phyloP scores from a whole-genome alignment of 192 early-diverging fungal species.

The Backusella australiensis region DNA sequence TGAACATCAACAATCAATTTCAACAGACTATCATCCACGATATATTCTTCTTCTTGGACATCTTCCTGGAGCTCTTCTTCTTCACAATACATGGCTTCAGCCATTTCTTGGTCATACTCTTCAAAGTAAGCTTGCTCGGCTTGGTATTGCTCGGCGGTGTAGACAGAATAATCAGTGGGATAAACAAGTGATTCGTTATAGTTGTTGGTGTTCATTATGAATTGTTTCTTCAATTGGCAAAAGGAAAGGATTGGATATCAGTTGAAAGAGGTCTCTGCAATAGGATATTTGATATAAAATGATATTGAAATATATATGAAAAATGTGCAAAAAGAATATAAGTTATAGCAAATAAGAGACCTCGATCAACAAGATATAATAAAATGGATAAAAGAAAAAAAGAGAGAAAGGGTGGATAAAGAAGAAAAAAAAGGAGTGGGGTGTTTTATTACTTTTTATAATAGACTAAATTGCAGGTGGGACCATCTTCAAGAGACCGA shows the following conservation, averaged over 20 bases:
- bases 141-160: neutral
- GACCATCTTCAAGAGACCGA: neutral
- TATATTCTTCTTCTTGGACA: neutral
- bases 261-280: neutral
- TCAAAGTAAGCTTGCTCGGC: slow-evolving; percentile 15
- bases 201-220: neutral
- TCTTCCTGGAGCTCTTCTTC: neutral
- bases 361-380: neutral
- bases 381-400: neutral
- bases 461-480: neutral
- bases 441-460: neutral
- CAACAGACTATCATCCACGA: slow-evolving; percentile 21
- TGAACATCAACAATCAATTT: slow-evolving; percentile 36
- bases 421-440: neutral
- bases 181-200: neutral
- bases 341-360: slow-evolving; percentile 12
- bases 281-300: neutral
- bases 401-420: neutral
- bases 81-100: neutral
- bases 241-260: slow-evolving; percentile 5
- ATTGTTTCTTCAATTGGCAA: neutral
- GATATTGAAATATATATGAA: slow-evolving; percentile 3
- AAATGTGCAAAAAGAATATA: slow-evolving; percentile 10
- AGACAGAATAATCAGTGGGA: neutral
- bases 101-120: slow-evolving; percentile 11